Conservation (phyloP, 176 grass and related monocot genomes). For the Tuctoria greenei region DNA sequence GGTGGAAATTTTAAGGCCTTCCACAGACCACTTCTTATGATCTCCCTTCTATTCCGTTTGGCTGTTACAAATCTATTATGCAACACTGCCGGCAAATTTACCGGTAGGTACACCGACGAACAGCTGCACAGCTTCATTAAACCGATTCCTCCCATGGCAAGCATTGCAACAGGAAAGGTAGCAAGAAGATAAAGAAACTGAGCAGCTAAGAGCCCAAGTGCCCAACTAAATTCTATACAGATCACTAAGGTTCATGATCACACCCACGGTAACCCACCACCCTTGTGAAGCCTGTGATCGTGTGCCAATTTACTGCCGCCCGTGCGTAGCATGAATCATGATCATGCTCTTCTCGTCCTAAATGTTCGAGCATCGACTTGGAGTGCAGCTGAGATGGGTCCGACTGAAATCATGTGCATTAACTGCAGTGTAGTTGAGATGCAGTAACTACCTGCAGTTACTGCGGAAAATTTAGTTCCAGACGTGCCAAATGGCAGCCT, state of each 20-base stretch:
- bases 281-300: conserved; percentile 16
- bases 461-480: too few relatives aligned
- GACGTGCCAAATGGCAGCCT: not conserved
- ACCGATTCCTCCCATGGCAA: not conserved
- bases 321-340: not conserved
- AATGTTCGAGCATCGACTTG: not conserved
- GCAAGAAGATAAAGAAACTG: conserved; percentile 19
- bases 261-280: too few relatives aligned
- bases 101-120: not conserved
- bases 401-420: too few relatives aligned
- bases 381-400: not conserved
- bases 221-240: conserved; percentile 16
- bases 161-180: conserved; percentile 14
- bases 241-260: too few relatives aligned
- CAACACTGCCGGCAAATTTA: not conserved
- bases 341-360: not conserved
- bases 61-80: not conserved
- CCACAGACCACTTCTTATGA: not conserved
- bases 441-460: too few relatives aligned
- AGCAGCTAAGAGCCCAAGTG: not conserved
- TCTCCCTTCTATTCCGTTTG: conserved; percentile 1
- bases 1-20: not conserved
- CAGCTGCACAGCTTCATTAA: not conserved
- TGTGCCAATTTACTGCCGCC: conserved; percentile 16
- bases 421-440: too few relatives aligned